A percentile compares a stretch with the other conserved stretches of the same genome.
Conservation (phyloP, 345 rosid genomes). For the Sisymbrium altissimum region DNA sequence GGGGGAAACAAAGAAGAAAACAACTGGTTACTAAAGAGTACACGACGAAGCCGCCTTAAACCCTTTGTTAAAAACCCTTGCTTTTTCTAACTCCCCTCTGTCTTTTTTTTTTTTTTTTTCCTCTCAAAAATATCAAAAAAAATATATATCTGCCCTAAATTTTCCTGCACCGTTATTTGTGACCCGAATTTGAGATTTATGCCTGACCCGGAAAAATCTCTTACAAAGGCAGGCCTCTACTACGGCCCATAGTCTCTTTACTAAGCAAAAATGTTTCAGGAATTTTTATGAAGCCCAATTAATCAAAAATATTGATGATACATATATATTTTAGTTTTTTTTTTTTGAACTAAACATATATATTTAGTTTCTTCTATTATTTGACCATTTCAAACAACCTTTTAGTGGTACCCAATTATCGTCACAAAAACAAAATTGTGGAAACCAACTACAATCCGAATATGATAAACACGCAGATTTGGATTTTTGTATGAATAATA, state of each 20-base stretch:
- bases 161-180: background rate
- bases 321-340: too few relatives aligned
- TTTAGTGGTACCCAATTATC: constrained; percentile 19
- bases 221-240: background rate
- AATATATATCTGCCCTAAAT: background rate
- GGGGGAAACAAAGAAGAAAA: background rate
- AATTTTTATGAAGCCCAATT: background rate
- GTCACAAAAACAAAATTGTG: background rate
- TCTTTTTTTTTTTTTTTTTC: background rate
- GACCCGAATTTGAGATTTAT: background rate
- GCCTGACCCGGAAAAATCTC: background rate
- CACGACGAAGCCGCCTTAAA: constrained; percentile 38
- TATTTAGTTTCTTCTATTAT: too few relatives aligned
- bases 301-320: background rate
- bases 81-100: background rate
- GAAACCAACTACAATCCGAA: background rate
- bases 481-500: background rate
- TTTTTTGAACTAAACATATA: too few relatives aligned
- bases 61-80: constrained; percentile 32
- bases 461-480: background rate
- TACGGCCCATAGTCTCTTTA: background rate
- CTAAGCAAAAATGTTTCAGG: background rate
- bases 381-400: background rate
- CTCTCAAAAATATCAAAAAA: background rate
- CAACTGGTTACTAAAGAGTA: constrained; percentile 5